A percentile compares a stretch with the other conserved stretches of the same genome.
These are phyloP conservation scores for Kwoniella sp. DNA, from an alignment of 768 basidiomycete genomes.

Conservation along the genomic window DNA sequence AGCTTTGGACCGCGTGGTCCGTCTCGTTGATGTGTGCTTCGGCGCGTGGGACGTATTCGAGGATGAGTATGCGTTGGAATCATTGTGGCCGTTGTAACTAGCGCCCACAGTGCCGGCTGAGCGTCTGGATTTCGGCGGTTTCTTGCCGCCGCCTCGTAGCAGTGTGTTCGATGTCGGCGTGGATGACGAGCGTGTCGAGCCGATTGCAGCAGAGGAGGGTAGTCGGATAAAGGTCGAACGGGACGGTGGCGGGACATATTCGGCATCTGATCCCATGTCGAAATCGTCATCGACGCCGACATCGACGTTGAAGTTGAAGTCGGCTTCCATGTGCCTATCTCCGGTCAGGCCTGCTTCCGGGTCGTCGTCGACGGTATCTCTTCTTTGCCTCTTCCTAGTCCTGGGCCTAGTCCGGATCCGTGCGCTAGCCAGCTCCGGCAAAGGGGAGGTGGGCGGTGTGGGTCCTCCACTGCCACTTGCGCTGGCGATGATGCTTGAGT, in stretches of 20 bases:
- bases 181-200: background rate
- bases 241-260: constrained; percentile 10
- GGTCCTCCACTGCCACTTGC: background rate
- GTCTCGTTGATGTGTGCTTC: background rate
- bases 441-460: constrained; percentile 21
- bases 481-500: background rate
- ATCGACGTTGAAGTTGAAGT: too few species aligned
- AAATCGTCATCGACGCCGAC: background rate
- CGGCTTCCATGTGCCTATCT: background rate
- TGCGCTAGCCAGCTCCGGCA: background rate
- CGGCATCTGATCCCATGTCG: background rate
- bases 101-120: background rate
- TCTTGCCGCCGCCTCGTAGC: constrained; percentile 16
- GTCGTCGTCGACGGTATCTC: too few species aligned
- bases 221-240: background rate
- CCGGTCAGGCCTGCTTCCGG: background rate
- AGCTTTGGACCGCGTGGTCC: constrained; percentile 18
- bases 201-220: background rate
- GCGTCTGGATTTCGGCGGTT: background rate
- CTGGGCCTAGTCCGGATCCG: too few species aligned
- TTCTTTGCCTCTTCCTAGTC: background rate
- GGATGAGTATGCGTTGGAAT: background rate
- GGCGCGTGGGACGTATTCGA: background rate
- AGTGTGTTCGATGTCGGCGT: background rate
- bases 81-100: background rate